Conservation (phyloP, 805 yeast genomes). For the Spathaspora girioi region DNA sequence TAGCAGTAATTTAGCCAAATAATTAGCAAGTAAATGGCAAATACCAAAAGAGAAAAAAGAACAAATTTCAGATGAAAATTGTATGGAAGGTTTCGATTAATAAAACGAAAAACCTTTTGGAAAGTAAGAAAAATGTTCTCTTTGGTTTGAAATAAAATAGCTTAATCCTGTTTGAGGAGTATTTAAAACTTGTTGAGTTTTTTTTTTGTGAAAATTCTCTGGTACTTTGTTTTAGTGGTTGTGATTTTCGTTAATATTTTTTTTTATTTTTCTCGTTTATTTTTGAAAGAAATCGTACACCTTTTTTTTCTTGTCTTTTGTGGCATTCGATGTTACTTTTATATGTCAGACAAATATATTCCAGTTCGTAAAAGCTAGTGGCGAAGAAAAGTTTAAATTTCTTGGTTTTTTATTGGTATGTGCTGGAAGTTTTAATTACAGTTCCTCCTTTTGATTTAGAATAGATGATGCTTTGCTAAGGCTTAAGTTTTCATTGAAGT, state of each 20-base stretch:
- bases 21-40: background rate
- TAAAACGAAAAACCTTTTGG: background rate
- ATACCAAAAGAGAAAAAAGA: background rate
- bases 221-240: no score
- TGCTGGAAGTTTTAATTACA: no score
- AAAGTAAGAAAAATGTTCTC: background rate
- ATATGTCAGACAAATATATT: background rate
- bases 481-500: no score
- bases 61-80: background rate
- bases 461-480: no score
- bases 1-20: background rate
- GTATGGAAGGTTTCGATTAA: background rate
- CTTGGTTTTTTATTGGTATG: background rate
- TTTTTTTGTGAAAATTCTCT: background rate
- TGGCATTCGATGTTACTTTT: background rate
- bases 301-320: background rate
- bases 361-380: no score
- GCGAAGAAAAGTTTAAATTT: no score
- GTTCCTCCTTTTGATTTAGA: no score
- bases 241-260: background rate
- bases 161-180: background rate
- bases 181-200: background rate
- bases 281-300: background rate
- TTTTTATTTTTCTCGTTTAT: background rate
- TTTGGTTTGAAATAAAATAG: background rate